These are phyloP conservation scores for Chenopodium suecicum DNA, from an alignment of 148 eudicot genomes.

Conservation along the genomic window DNA sequence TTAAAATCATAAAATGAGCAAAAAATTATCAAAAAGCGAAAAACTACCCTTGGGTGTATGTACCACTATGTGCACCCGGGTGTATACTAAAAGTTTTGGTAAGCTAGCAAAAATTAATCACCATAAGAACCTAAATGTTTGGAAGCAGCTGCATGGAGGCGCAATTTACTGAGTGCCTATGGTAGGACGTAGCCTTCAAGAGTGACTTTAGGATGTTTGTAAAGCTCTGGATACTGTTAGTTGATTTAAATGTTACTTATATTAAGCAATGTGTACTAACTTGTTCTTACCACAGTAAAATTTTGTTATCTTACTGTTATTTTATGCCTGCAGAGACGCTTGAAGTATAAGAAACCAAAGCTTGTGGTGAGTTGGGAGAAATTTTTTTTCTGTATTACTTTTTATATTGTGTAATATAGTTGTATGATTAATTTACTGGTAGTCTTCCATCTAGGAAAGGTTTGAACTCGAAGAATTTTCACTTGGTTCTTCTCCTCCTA, in stretches of 20 bases:
- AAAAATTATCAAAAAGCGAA: too few relatives aligned
- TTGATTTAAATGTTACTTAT: background rate
- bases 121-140: too few relatives aligned
- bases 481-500: conserved; percentile 78
- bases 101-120: too few relatives aligned
- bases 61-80: too few relatives aligned
- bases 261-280: background rate
- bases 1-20: too few relatives aligned
- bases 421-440: conserved; percentile 21
- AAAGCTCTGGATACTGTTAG: conserved; percentile 14
- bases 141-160: too few relatives aligned
- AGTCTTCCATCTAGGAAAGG: conserved; percentile 58
- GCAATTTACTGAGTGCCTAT: too few relatives aligned
- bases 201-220: background rate
- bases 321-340: conserved; percentile 67
- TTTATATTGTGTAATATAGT: conserved; percentile 11
- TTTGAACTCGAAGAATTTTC: conserved; percentile 90
- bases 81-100: too few relatives aligned
- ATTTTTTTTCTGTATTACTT: background rate
- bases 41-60: too few relatives aligned
- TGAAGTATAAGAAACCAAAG: conserved; percentile 77
- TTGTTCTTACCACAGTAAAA: background rate
- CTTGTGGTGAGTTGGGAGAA: conserved; percentile 63
- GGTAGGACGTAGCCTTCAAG: too few relatives aligned
- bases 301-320: background rate